phyloP scores from a whole-genome alignment of 2,329 filamentous ascomycete species.

The Scorias spongiosa region DNA sequence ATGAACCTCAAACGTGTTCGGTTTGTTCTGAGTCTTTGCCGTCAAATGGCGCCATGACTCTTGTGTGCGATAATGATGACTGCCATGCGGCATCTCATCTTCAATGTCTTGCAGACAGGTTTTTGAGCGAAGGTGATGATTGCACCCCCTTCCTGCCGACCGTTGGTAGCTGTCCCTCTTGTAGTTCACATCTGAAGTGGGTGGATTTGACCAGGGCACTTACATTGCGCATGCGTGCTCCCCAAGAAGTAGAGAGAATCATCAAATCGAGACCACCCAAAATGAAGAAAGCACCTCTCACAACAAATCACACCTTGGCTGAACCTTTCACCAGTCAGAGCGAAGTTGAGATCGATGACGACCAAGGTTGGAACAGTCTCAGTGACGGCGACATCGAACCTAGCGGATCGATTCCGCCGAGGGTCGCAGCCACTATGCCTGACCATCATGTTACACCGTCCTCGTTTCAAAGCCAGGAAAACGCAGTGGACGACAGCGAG shows the following conservation, averaged over 20 bases:
- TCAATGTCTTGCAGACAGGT: constrained; percentile 37
- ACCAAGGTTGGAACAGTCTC: constrained; percentile 19
- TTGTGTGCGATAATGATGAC: constrained; percentile 35
- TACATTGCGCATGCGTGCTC: constrained; percentile 55
- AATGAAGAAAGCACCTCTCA: constrained; percentile 7
- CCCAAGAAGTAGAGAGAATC: constrained; percentile 54
- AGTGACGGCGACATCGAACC: constrained; percentile 13
- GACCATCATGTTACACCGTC: constrained; percentile 1
- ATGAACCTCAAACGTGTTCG: constrained; percentile 27
- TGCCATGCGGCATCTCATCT: constrained; percentile 41
- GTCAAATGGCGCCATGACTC: constrained; percentile 24
- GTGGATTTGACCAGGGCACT: constrained; percentile 67
- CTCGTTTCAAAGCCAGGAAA: constrained; percentile 1
- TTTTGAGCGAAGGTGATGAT: constrained; percentile 29
- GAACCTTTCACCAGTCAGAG: constrained; percentile 6
- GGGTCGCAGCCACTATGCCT: constrained; percentile 6
- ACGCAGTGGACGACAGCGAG: constrained; percentile 36
- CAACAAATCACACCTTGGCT: background rate
- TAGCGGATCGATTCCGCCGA: background rate
- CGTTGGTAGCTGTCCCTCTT: constrained; percentile 56
- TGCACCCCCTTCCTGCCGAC: constrained; percentile 44
- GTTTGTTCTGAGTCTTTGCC: constrained; percentile 32
- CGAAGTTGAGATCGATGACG: constrained; percentile 6
- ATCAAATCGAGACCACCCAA: constrained; percentile 31
- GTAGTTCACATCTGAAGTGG: constrained; percentile 51